Conservation (phyloP, 257 asterid species). For the Mentha longifolia region DNA sequence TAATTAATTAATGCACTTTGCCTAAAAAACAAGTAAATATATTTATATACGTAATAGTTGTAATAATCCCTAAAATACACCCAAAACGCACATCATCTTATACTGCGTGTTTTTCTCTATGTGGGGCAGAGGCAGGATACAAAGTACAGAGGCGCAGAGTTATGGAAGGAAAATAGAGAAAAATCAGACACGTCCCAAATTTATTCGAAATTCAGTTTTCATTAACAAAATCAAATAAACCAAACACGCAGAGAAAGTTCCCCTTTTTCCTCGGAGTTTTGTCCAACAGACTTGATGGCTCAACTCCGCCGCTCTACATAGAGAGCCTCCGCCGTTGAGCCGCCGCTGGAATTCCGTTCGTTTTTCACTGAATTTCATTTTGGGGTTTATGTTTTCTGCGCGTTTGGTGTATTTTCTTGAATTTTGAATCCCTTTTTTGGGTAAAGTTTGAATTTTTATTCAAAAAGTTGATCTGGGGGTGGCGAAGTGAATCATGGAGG, state of each 20-base stretch:
- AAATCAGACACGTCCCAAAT: slow-evolving; percentile 18
- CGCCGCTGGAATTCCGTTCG: slow-evolving; percentile 19
- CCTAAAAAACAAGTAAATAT: background rate
- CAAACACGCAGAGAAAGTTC: slow-evolving; percentile 8
- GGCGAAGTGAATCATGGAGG: slow-evolving; percentile 51
- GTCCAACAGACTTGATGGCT: slow-evolving; percentile 33
- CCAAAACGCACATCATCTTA: background rate
- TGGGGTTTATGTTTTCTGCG: slow-evolving; percentile 27
- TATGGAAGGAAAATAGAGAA: slow-evolving; percentile 31
- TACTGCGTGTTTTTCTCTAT: slow-evolving; percentile 26
- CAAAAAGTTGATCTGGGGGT: slow-evolving; percentile 39
- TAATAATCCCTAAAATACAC: too few relatives aligned
- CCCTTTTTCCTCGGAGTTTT: slow-evolving; percentile 15
- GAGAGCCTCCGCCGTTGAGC: slow-evolving; percentile 37
- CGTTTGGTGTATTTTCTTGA: slow-evolving; percentile 25
- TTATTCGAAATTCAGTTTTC: slow-evolving; percentile 25
- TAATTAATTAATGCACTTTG: background rate
- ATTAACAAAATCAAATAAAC: slow-evolving; percentile 23
- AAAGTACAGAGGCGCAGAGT: slow-evolving; percentile 16
- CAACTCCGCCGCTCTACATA: slow-evolving; percentile 24
- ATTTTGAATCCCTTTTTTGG: background rate
- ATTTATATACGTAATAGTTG: too few relatives aligned
- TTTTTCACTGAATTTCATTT: slow-evolving; percentile 18
- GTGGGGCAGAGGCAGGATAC: slow-evolving; percentile 10
- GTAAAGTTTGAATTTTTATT: slow-evolving; percentile 26